Percentiles rank a stretch among this genome's conserved stretches.
Evolutionary conservation across 345 rosid genomes (phyloP).

Genomic region (Dovyalis caffra): DNA sequence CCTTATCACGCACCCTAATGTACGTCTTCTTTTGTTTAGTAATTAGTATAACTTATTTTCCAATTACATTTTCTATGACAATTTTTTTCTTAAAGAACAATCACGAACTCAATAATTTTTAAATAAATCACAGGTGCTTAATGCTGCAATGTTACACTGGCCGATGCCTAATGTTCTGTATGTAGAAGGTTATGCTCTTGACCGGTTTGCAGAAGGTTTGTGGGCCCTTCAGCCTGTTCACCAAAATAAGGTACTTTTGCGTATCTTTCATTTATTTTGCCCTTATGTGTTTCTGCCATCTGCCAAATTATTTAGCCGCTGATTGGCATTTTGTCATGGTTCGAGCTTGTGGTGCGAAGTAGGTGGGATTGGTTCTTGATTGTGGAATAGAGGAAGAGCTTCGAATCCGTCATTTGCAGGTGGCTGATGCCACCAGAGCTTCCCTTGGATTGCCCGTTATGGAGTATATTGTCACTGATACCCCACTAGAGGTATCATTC

Average conservation of each 20-base stretch:
- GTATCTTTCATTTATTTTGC: neutral
- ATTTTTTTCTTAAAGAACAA: no score
- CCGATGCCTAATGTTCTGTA: slow-evolving; percentile 58
- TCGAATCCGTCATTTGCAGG: slow-evolving; percentile 56
- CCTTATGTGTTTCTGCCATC: no score
- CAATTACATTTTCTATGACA: neutral
- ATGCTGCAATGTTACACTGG: slow-evolving; percentile 69
- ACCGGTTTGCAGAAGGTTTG: slow-evolving; percentile 51
- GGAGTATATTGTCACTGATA: slow-evolving; percentile 51
- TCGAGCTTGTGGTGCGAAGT: slow-evolving; percentile 18
- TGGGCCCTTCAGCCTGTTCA: slow-evolving; percentile 65
- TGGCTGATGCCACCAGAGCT: slow-evolving; percentile 66
- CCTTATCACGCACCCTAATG: slow-evolving; percentile 63
- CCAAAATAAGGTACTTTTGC: slow-evolving; percentile 45
- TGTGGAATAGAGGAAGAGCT: slow-evolving; percentile 59
- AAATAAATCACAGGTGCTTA: slow-evolving; percentile 48
- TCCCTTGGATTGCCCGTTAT: slow-evolving; percentile 69
- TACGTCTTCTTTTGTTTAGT: slow-evolving; percentile 7
- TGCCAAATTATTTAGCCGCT: neutral
- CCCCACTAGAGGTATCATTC: slow-evolving; percentile 37
- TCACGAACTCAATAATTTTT: no score
- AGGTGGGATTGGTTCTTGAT: slow-evolving; percentile 72
- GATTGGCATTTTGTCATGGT: slow-evolving; percentile 1
- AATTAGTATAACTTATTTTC: neutral
- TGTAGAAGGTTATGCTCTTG: slow-evolving; percentile 69